These are phyloP conservation scores for Colletotrichum brevisporum DNA, from an alignment of 2,329 filamentous ascomycete species.

Conservation along the genomic window DNA sequence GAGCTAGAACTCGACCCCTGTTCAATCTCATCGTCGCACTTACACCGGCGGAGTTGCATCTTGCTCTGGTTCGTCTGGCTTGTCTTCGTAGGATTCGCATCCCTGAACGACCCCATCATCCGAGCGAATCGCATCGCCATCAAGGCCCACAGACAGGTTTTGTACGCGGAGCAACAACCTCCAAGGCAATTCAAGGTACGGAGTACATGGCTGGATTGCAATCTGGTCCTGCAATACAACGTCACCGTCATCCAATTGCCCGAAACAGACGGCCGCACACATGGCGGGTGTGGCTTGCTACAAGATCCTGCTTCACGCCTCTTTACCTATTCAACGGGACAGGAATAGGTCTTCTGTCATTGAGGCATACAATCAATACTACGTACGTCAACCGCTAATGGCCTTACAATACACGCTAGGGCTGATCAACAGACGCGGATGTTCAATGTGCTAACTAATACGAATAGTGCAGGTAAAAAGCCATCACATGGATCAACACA, in stretches of 20 bases:
- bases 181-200: not conserved
- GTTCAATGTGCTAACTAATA: too few relatives aligned
- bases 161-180: not conserved
- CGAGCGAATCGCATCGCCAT: conserved; percentile 11
- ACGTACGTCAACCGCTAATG: not conserved
- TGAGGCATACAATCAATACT: not conserved
- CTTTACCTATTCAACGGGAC: not conserved
- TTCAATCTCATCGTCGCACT: not conserved
- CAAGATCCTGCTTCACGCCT: not conserved
- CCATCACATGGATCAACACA: not conserved
- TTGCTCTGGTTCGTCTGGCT: not conserved
- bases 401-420: not conserved
- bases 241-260: not conserved
- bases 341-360: not conserved
- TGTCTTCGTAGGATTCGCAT: conserved; percentile 19
- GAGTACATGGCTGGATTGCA: not conserved
- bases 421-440: not conserved
- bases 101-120: not conserved
- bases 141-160: not conserved
- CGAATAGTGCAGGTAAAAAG: not conserved
- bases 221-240: conserved; percentile 1
- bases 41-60: not conserved
- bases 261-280: too few relatives aligned
- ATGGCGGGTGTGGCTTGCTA: not conserved
- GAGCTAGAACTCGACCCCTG: not conserved